Base-by-base conservation (phyloP, 148 eudicot species). In the Spergularia marina region DNA sequence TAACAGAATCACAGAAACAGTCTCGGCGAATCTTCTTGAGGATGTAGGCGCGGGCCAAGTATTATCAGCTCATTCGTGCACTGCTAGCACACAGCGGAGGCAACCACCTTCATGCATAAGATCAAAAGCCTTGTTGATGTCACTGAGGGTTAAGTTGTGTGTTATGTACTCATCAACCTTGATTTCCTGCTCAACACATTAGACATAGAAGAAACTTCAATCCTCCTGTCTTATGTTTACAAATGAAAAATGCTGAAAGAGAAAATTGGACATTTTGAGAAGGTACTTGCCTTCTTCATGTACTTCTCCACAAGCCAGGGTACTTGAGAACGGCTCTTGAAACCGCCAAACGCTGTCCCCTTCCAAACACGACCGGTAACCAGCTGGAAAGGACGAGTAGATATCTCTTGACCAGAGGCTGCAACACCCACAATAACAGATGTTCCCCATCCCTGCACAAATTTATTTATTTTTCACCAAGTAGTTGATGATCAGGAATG, bases 331-430 rank as follows among this genome's bases (percentile, higher is more conserved):
- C 99, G 96, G 83, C 99, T 95, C 90, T 95, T 95, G 81, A 95
- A 95, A 49, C 99, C 99, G 23, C 98, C 98, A 86, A 94, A 94
- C 30, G 98, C 97, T 13, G 98, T 94, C 76, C 98, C 98, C 85
- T 94, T 94, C 98, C 98, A 94, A 47, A 94, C 97, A 77, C 98
- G 97, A 36, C 98, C 98, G 47, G 98, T 94, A 72, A 94, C 98
- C 85, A 94, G 78, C 82, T 91, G 97, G 87, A 94, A 94, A 36
- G 98, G 98, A 59, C 99, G 99, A 65, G 99, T 95, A 14, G 90
- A 83, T 73, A 95, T 92, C 88, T 95, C 99, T 80, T 95, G 92
- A 70, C 99, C 99, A 11, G 99, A 89, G 56, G 97, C 99, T 5
- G 99, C 99, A 55, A 95, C 99, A 80, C 99, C 99, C 77, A 95